Conservation (phyloP, 1,139 yeast genomes). For the Pichia sp. region DNA sequence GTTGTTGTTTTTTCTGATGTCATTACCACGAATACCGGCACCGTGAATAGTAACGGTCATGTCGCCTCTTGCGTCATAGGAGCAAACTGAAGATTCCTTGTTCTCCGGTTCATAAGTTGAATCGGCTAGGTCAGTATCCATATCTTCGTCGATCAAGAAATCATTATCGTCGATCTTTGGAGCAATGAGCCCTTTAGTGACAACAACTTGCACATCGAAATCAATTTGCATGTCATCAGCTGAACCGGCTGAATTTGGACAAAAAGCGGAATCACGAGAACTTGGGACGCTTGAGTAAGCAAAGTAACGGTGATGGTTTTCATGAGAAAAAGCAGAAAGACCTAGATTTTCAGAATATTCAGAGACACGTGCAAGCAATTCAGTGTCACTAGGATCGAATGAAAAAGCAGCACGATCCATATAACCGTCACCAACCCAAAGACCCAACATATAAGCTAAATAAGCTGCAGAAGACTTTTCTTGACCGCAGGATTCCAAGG, state of each 20-base stretch:
- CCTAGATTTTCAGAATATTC: constrained; percentile 27
- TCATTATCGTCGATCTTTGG: background rate
- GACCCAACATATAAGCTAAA: constrained; percentile 36
- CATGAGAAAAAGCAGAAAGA: background rate
- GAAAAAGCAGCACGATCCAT: constrained; percentile 26
- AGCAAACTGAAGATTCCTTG: background rate
- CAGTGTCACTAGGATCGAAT: constrained; percentile 27
- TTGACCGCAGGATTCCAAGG: background rate
- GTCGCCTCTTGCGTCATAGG: constrained; percentile 1
- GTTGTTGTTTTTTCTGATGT: constrained; percentile 3
- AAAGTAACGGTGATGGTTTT: background rate
- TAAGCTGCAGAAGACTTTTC: background rate
- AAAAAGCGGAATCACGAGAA: background rate
- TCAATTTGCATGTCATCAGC: constrained; percentile 11
- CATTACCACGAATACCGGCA: constrained; percentile 1
- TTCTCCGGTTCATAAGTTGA: background rate
- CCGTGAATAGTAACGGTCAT: constrained; percentile 3
- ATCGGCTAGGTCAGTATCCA: background rate
- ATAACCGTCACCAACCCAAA: constrained; percentile 29
- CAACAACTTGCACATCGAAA: constrained; percentile 1
- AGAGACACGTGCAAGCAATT: constrained; percentile 23
- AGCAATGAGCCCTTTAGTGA: background rate
- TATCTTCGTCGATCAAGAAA: background rate
- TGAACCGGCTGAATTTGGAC: background rate
- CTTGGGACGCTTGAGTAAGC: background rate